Evolutionary conservation across 2,329 filamentous ascomycete species (phyloP), one percentile per base, ranked within the genome.

Genomic region (Colletotrichum gigasporum): DNA sequence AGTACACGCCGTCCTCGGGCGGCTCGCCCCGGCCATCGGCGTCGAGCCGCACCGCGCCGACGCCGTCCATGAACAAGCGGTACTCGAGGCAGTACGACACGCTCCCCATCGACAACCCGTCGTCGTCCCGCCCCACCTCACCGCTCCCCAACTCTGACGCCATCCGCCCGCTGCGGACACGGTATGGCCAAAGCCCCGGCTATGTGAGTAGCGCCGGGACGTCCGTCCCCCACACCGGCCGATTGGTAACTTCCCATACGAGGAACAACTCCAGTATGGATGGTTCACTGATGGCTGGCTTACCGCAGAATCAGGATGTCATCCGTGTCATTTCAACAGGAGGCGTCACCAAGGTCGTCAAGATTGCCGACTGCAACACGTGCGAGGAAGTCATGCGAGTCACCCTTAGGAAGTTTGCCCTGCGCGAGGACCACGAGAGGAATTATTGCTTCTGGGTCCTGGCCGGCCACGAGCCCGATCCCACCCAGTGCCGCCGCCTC

Each of bases 391-490:
- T 98, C 54, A 95, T 97, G 83, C 86, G 94, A 45, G 91, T 93
- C 65, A 97, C 96, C 0, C 80, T 98, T 44, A 89, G 91, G 69
- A 98, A 98, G 76, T 92, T 97, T 68, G 89, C 90, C 39, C 85
- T 97, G 28, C 92, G 94, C 20, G 94, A 97, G 73, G 92, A 95
- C 67, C 94, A 97, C 72, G 92, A 96, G 75, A 89, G 94, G 71
- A 97, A 96, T 73, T 98, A 97, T 79, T 97, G 94, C 81, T 98
- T 99, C 80, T 98, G 96, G 83, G 91, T 97, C 1, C 83, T 98
- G 63, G 90, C 93, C 69, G 95, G 94, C 52, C 82, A 93, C 37
- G 93, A 97, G 48, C 90, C 94, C 2, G 91, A 96, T 69, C 91
- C 93, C 28, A 87, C 85, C 51, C 89, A 94, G 73, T 96, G 93